Evolutionary conservation across 2,329 filamentous ascomycete genomes (phyloP).

Genomic region (Pyricularia pennisetigena): DNA sequence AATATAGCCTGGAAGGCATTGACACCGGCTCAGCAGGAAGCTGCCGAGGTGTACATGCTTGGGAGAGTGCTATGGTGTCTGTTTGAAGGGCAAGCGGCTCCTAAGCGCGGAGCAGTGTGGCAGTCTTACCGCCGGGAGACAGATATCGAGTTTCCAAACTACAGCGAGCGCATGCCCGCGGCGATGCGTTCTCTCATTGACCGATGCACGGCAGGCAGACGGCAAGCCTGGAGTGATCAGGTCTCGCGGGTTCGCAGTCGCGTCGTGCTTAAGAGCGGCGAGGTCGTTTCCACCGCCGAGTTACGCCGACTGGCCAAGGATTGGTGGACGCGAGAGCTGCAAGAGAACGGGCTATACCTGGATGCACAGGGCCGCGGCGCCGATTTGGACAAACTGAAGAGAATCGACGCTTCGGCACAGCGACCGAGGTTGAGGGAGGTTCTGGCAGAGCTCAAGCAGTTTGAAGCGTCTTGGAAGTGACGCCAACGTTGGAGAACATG

Average conservation of each 20-base stretch:
- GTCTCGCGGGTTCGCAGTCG: constrained; percentile 3
- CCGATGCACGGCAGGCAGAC: constrained; percentile 7
- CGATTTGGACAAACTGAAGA: constrained; percentile 5
- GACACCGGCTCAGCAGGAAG: constrained; percentile 40
- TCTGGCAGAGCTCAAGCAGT: constrained; percentile 1
- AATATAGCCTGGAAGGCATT: constrained; percentile 48
- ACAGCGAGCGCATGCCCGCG: constrained; percentile 14
- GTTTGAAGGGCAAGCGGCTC: constrained; percentile 49
- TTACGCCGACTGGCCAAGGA: constrained; percentile 1
- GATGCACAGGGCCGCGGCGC: constrained; percentile 3
- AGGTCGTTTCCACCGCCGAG: constrained; percentile 1
- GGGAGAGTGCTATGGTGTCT: constrained; percentile 52
- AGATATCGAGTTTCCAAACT: constrained; percentile 44
- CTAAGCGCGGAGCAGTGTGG: constrained; percentile 47
- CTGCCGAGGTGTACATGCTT: constrained; percentile 53
- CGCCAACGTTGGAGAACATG: neutral
- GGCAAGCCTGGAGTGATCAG: constrained; percentile 4
- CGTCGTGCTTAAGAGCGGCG: constrained; percentile 5
- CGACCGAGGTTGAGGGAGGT: constrained; percentile 2
- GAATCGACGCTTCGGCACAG: neutral
- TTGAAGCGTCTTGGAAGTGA: neutral
- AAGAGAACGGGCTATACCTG: constrained; percentile 4
- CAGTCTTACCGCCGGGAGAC: constrained; percentile 49
- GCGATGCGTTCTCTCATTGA: constrained; percentile 9
- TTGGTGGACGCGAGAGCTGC: constrained; percentile 3